Percentiles rank a stretch among this genome's conserved stretches.
Conservation (phyloP, 2,329 filamentous ascomycete genomes). For the Epichloe festucae region DNA sequence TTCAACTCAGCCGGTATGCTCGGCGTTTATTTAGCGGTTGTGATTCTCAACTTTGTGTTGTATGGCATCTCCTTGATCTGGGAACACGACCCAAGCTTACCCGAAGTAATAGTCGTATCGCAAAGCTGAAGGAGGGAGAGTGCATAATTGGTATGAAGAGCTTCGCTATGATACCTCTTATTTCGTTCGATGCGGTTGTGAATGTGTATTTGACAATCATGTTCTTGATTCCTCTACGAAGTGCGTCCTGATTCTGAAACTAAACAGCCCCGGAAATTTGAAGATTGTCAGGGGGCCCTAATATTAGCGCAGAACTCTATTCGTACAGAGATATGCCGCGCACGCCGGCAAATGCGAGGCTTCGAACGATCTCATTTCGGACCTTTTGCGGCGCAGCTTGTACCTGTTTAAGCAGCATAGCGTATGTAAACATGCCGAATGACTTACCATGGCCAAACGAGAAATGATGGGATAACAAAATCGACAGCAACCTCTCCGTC, state of each 20-base stretch:
- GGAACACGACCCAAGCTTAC: not conserved
- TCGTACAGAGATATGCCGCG: constrained; percentile 36
- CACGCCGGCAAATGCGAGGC: constrained; percentile 26
- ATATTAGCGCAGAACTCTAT: constrained; percentile 31
- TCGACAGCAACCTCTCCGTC: constrained; percentile 41
- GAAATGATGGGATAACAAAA: not conserved
- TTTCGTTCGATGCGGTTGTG: constrained; percentile 45
- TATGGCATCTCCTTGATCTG: constrained; percentile 19
- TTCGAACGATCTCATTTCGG: constrained; percentile 40
- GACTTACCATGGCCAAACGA: not conserved
- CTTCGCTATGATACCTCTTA: constrained; percentile 46
- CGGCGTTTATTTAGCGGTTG: constrained; percentile 32
- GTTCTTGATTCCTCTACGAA: constrained; percentile 47
- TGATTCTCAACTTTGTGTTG: constrained; percentile 48
- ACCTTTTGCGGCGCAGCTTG: constrained; percentile 46
- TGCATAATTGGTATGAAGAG: constrained; percentile 51
- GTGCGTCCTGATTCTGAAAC: constrained; percentile 21
- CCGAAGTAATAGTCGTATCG: constrained; percentile 34
- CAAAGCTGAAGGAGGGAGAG: constrained; percentile 37
- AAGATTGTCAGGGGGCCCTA: not conserved
- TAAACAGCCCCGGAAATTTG: not conserved
- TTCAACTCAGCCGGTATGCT: constrained; percentile 48
- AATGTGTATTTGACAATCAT: constrained; percentile 51
- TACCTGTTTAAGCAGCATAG: constrained; percentile 44
- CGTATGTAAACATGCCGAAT: constrained; percentile 25